A percentile compares a stretch with the other conserved stretches of the same genome.
Evolutionary conservation across 1,284 basidiomycete species (phyloP).

Genomic region (Pseudozyma thailandica): DNA sequence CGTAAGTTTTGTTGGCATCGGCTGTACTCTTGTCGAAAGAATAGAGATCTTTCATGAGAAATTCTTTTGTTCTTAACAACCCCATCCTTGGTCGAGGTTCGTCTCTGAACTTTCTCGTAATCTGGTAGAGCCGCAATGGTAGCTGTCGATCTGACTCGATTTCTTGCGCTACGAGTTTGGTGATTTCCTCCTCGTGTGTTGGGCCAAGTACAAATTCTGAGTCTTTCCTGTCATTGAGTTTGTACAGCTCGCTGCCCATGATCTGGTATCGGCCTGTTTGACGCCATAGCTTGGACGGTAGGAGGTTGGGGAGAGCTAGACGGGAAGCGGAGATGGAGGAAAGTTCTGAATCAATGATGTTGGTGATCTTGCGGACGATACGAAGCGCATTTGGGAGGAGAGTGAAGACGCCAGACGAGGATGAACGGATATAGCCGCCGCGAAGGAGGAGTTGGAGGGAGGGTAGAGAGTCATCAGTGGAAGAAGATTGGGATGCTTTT

Average conservation of each 20-base stretch:
- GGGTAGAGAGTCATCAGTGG: conserved; percentile 21
- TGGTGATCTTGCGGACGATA: conserved; percentile 61
- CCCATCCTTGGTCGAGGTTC: conserved; percentile 68
- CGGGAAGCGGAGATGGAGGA: conserved; percentile 57
- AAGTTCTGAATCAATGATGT: conserved; percentile 67
- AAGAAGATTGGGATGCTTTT: conserved; percentile 20
- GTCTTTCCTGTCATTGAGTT: conserved; percentile 62
- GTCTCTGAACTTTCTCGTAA: conserved; percentile 68
- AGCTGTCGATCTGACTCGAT: conserved; percentile 59
- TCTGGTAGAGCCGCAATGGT: conserved; percentile 67
- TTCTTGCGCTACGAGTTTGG: conserved; percentile 62
- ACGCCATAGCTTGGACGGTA: conserved; percentile 63
- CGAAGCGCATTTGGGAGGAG: conserved; percentile 66
- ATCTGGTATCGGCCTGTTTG: conserved; percentile 58
- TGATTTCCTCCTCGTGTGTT: conserved; percentile 69
- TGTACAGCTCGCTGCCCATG: conserved; percentile 68
- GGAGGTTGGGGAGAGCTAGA: conserved; percentile 66
- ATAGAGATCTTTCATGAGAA: conserved; percentile 69
- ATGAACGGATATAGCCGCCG: conserved; percentile 65
- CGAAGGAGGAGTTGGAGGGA: conserved; percentile 55
- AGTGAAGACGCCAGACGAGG: conserved; percentile 67
- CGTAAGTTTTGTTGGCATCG: conserved; percentile 49
- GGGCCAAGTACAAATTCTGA: conserved; percentile 67
- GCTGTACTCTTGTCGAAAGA: conserved; percentile 63
- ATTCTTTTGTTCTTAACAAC: conserved; percentile 67